These are phyloP conservation scores for Lachnellula subtilissima DNA, from an alignment of 2,329 filamentous ascomycete species.

Conservation along the genomic window DNA sequence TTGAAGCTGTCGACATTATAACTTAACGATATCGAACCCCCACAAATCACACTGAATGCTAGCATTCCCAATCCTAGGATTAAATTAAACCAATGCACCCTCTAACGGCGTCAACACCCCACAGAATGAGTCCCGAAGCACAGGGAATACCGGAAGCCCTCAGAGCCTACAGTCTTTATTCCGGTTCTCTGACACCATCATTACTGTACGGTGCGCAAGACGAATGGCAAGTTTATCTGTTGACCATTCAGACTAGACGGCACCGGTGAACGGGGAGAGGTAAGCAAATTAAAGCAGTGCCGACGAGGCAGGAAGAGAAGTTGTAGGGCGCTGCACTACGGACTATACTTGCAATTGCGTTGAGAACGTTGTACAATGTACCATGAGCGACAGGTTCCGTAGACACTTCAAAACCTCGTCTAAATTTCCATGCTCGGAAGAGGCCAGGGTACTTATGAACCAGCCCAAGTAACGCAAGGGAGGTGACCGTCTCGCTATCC, in stretches of 20 bases:
- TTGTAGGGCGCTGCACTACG: constrained; percentile 33
- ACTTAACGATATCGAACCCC: constrained; percentile 35
- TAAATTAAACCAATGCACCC: constrained; percentile 39
- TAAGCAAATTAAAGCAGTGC: constrained; percentile 27
- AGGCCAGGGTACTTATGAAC: constrained; percentile 1
- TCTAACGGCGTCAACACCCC: constrained; percentile 45
- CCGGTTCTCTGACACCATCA: constrained; percentile 30
- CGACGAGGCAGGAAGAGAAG: constrained; percentile 31
- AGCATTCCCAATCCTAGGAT: constrained; percentile 43
- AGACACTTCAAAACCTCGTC: constrained; percentile 4
- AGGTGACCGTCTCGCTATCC: constrained; percentile 56
- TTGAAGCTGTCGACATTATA: constrained; percentile 44
- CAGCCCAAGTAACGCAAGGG: constrained; percentile 28
- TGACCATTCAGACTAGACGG: constrained; percentile 10
- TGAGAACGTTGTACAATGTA: constrained; percentile 36
- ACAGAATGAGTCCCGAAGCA: constrained; percentile 39
- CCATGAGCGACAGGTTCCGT: constrained; percentile 34
- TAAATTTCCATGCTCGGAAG: background rate
- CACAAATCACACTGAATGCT: constrained; percentile 20
- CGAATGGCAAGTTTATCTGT: constrained; percentile 28
- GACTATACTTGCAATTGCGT: constrained; percentile 32
- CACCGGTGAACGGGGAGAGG: constrained; percentile 28
- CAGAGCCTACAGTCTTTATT: constrained; percentile 26
- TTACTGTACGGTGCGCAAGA: constrained; percentile 36
- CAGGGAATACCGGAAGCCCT: constrained; percentile 34